Percentiles rank a stretch among this genome's conserved stretches.
Conservation (phyloP, 768 basidiomycete genomes). For the Glaciozyma martinii region DNA sequence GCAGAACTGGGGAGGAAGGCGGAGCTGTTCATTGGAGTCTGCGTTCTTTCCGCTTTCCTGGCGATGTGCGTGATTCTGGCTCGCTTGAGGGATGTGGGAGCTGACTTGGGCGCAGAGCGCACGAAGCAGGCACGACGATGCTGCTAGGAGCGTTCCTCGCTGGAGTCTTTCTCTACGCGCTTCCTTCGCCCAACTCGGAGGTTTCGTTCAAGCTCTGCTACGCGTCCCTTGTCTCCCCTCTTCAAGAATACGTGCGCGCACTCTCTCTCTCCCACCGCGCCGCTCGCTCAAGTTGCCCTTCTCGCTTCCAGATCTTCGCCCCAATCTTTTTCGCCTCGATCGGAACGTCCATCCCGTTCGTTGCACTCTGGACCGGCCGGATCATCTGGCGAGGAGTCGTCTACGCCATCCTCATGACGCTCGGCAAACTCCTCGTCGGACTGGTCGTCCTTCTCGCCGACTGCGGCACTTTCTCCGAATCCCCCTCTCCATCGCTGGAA, state of each 20-base stretch:
- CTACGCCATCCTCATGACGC: constrained; percentile 52
- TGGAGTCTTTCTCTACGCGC: constrained; percentile 47
- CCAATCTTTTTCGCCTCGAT: constrained; percentile 63
- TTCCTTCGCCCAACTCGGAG: constrained; percentile 20
- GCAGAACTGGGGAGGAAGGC: not conserved
- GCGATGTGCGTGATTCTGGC: constrained; percentile 8
- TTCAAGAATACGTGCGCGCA: constrained; percentile 37
- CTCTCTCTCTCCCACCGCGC: not conserved
- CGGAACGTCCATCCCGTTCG: constrained; percentile 50
- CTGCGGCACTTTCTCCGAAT: not conserved
- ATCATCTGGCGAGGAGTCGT: constrained; percentile 52
- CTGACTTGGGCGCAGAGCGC: constrained; percentile 16
- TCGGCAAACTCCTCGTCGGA: constrained; percentile 50
- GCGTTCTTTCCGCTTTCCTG: constrained; percentile 16
- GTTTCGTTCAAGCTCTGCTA: constrained; percentile 38
- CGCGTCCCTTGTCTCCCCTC: constrained; percentile 40
- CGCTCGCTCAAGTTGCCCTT: not conserved
- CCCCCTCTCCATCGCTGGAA: not conserved
- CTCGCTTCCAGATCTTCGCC: constrained; percentile 42
- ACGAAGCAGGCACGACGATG: constrained; percentile 54
- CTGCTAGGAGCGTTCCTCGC: constrained; percentile 58
- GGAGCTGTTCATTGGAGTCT: constrained; percentile 7
- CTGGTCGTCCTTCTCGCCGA: constrained; percentile 39
- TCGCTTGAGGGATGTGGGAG: not conserved
- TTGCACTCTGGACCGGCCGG: constrained; percentile 41